A percentile compares a stretch with the other conserved stretches of the same genome.
Conservation (phyloP, 1,284 basidiomycete genomes). For the Cryptococcus hybrid region DNA sequence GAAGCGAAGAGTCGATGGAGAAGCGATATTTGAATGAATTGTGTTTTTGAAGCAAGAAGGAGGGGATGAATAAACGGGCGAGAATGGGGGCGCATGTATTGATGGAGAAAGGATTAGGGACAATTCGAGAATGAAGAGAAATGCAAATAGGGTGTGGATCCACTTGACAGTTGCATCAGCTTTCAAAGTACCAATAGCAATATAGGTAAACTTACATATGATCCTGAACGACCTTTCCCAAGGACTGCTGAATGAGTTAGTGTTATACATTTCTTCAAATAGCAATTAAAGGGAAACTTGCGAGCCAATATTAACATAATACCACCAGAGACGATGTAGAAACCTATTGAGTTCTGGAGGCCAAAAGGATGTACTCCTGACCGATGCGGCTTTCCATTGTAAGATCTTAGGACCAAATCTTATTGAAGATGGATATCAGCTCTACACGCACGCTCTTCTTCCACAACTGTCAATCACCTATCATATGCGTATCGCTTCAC, state of each 20-base stretch:
- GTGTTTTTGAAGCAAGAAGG: conserved; percentile 5
- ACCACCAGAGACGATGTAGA: conserved; percentile 65
- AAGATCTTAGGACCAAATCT: conserved; percentile 75
- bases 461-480: conserved; percentile 52
- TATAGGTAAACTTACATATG: conserved; percentile 60
- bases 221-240: conserved; percentile 60
- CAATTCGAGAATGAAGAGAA: conserved; percentile 56
- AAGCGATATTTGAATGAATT: conserved; percentile 31
- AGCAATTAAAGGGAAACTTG: conserved; percentile 4
- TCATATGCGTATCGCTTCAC: conserved; percentile 82
- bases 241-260: conserved; percentile 61
- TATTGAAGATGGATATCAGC: neutral
- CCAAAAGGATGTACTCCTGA: conserved; percentile 68
- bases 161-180: conserved; percentile 55
- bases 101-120: conserved; percentile 30
- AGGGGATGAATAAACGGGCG: conserved; percentile 2
- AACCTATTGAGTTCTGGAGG: conserved; percentile 63
- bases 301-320: conserved; percentile 57
- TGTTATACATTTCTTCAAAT: neutral
- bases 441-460: neutral
- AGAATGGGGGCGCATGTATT: conserved; percentile 5
- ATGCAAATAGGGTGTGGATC: conserved; percentile 66
- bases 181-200: neutral
- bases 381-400: conserved; percentile 55
- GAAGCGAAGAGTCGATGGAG: conserved; percentile 33